Conservation (phyloP, 495 filamentous ascomycete species). For the Daldinia grandis region DNA sequence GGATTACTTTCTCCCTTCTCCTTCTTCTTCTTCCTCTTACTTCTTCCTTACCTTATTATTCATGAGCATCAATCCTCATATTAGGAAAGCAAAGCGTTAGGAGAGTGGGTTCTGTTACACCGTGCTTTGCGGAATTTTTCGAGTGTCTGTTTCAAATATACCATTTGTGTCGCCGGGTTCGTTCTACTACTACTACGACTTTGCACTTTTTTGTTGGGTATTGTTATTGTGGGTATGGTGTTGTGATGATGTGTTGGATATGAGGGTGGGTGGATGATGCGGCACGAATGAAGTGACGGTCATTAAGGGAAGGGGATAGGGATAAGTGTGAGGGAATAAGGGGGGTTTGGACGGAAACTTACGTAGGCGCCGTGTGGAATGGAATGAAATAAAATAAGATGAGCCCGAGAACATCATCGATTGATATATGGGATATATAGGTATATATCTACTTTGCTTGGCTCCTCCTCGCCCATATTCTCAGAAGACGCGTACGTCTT, state of each 20-base stretch:
- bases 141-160: slow-evolving; percentile 30
- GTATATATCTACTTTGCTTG: slow-evolving; percentile 36
- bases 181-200: neutral
- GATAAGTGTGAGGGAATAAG: neutral
- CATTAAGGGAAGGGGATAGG: neutral
- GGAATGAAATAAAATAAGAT: neutral
- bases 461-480: slow-evolving; percentile 3
- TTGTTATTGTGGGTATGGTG: neutral
- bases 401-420: slow-evolving; percentile 11
- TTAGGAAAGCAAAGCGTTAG: slow-evolving; percentile 16
- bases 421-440: slow-evolving; percentile 39
- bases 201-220: slow-evolving; percentile 1
- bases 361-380: neutral
- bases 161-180: slow-evolving; percentile 31
- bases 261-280: neutral
- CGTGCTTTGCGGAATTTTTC: neutral
- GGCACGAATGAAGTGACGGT: neutral
- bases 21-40: too few species aligned
- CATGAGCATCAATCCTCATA: neutral
- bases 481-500: neutral
- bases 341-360: neutral
- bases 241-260: neutral
- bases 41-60: slow-evolving; percentile 2
- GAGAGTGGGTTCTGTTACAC: slow-evolving; percentile 12
- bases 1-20: neutral